Percentiles rank a stretch among this genome's conserved stretches.
These are phyloP conservation scores for Flaveria floridana DNA, from an alignment of 140 eudicot genomes.

Conservation along the genomic window DNA sequence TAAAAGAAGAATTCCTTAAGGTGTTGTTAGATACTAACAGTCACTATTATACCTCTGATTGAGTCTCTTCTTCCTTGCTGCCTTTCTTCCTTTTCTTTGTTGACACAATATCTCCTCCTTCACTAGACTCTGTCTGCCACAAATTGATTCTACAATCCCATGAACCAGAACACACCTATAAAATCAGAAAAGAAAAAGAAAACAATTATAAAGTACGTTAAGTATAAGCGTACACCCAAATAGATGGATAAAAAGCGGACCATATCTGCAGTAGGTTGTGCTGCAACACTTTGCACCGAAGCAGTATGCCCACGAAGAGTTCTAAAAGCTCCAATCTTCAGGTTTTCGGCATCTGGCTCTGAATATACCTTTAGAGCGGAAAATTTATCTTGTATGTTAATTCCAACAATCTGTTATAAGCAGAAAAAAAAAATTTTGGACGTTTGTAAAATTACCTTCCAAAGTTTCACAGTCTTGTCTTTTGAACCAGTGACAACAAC, in stretches of 20 bases:
- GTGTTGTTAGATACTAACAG: constrained; percentile 9
- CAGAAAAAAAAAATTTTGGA: not conserved
- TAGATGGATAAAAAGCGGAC: constrained; percentile 27
- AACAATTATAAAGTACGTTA: not conserved
- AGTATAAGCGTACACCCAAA: not conserved
- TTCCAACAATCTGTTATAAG: constrained; percentile 8
- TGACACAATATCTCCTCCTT: constrained; percentile 55
- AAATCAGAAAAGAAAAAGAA: not conserved
- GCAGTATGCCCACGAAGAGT: constrained; percentile 81
- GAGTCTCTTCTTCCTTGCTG: constrained; percentile 56
- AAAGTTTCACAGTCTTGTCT: constrained; percentile 74
- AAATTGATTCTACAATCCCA: constrained; percentile 87
- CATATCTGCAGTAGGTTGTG: constrained; percentile 71
- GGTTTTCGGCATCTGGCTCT: constrained; percentile 46
- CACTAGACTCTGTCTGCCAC: constrained; percentile 64
- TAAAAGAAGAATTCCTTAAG: not conserved
- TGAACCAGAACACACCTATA: constrained; percentile 80
- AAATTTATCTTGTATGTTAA: constrained; percentile 3
- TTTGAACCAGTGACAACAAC: constrained; percentile 89
- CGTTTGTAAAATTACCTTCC: constrained; percentile 55
- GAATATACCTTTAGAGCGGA: constrained; percentile 53
- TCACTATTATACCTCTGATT: constrained; percentile 60
- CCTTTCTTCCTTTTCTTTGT: constrained; percentile 77
- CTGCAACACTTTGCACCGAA: constrained; percentile 72
- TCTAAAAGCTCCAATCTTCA: constrained; percentile 58